Base-by-base conservation (phyloP, 306 rosid genomes). In the Purshia tridentata region DNA sequence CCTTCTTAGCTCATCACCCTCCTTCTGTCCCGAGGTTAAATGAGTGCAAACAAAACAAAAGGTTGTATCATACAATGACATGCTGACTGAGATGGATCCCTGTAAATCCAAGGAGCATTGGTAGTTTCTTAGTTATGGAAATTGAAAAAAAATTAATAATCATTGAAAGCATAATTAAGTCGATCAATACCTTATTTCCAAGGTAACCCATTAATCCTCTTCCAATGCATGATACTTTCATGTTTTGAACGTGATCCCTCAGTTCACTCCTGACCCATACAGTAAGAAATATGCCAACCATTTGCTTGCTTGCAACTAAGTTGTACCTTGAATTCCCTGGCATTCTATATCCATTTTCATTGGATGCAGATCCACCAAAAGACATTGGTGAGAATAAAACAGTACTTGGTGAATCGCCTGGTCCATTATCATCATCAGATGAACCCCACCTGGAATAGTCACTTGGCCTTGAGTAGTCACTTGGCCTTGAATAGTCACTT, bases 151-250 rank as follows among this genome's bases (percentile, higher is more conserved):
- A 41, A 16, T 13, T 46, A 63, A 70, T 68, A 60, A 42, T 42
- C 15, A 41, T 9, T 8, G 4, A n/a, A 42, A 15, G 0, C 48
- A 79, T 42, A 16, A 41, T 6, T 37, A 29, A 73, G 64, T n/a
- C 15, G 59, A 69, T 69, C 22, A 70, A 76, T 80, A 95, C 99
- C 99, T 95, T 95, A 76, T 95, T 95, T 80, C 99, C 97, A 1
- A 95, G 97, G 84, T 95, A 95, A 23, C 99, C 99, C 99, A 92
- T 95, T 84, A 95, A 82, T 75, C 99, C 99, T 84, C 99, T 88
- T 52, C 99, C 99, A 49, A 95, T 96, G 67, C 96, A 92, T 6
- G 99, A 95, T 16, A 92, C 88, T 82, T 95, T 95, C 99, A 95
- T 95, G 83, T 92, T 92, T 15, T 74, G 80, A 53, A 95, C 93